Evolutionary conservation across 441 rosid genomes (phyloP).

Genomic region (Populus hybrid): DNA sequence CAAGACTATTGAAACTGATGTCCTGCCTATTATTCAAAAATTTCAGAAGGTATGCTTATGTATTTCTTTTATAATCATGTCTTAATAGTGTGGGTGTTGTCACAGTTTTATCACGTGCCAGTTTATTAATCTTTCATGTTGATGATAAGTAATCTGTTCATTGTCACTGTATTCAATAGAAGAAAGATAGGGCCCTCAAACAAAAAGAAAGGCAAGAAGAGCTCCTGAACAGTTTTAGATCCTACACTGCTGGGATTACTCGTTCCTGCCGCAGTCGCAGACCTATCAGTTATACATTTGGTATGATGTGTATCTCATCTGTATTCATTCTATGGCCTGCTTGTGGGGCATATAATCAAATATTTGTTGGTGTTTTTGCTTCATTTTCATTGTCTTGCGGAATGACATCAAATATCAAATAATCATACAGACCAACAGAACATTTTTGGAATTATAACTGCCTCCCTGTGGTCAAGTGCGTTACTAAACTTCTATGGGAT

Average conservation of each 20-base stretch:
- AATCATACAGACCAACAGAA: background rate
- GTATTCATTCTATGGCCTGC: background rate
- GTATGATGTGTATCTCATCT: conserved; percentile 36
- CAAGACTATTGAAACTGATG: conserved; percentile 43
- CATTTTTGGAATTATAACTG: background rate
- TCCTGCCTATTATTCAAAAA: conserved; percentile 58
- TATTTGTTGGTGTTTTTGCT: background rate
- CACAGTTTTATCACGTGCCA: background rate
- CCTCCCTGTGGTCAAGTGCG: background rate
- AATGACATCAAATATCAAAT: background rate
- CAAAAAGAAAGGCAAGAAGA: conserved; percentile 52
- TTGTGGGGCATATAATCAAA: background rate
- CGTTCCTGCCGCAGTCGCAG: conserved; percentile 66
- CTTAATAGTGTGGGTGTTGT: background rate
- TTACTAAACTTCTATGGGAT: background rate
- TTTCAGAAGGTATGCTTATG: conserved; percentile 46
- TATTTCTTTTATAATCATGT: background rate
- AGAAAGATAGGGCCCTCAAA: conserved; percentile 60
- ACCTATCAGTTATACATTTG: conserved; percentile 67
- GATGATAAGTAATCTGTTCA: background rate
- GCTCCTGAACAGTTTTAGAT: conserved; percentile 37
- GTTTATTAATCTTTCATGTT: conserved; percentile 1
- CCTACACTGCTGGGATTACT: conserved; percentile 30
- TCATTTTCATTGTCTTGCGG: background rate
- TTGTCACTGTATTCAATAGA: conserved; percentile 40